A percentile compares a stretch with the other conserved stretches of the same genome.
phyloP scores from a whole-genome alignment of 768 basidiomycete genomes.

The Leccinellum luteum region DNA sequence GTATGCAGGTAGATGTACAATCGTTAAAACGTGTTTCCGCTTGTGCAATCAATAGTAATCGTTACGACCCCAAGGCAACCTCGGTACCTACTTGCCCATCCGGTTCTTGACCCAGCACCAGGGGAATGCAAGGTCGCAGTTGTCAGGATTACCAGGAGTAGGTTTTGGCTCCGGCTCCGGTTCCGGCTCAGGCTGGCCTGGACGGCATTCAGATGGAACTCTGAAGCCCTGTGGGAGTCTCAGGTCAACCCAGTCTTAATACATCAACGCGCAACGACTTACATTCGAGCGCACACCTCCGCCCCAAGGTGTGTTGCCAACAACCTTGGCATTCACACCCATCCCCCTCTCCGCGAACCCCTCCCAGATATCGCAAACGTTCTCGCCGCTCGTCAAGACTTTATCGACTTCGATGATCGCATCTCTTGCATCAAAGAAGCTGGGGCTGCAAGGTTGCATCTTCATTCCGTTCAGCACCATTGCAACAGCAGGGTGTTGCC shows the following conservation, averaged over 20 bases:
- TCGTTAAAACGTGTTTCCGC: slow-evolving; percentile 12
- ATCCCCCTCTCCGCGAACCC: slow-evolving; percentile 83
- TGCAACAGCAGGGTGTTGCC: slow-evolving; percentile 86
- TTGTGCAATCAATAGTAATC: slow-evolving; percentile 17
- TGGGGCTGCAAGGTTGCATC: slow-evolving; percentile 87
- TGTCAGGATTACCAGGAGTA: slow-evolving; percentile 34
- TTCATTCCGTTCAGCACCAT: slow-evolving; percentile 92
- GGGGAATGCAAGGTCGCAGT: slow-evolving; percentile 19
- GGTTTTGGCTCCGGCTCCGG: slow-evolving; percentile 29
- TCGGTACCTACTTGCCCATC: slow-evolving; percentile 18
- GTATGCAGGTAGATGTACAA: slow-evolving; percentile 5
- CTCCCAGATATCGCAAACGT: slow-evolving; percentile 83
- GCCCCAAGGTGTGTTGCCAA: slow-evolving; percentile 87
- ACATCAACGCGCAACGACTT: slow-evolving; percentile 8
- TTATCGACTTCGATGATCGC: slow-evolving; percentile 91
- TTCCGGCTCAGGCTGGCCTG: slow-evolving; percentile 13
- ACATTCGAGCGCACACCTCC: slow-evolving; percentile 80
- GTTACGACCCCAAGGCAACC: slow-evolving; percentile 23
- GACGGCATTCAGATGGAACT: slow-evolving; percentile 41
- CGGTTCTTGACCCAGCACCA: slow-evolving; percentile 26
- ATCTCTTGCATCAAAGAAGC: slow-evolving; percentile 86
- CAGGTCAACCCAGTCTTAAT: background rate
- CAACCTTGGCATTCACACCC: slow-evolving; percentile 70
- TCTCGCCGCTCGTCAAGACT: slow-evolving; percentile 89
- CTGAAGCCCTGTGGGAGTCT: slow-evolving; percentile 36